These are phyloP conservation scores for Ustilago shanxiensis DNA, from an alignment of 1,284 basidiomycete genomes.

Conservation along the genomic window DNA sequence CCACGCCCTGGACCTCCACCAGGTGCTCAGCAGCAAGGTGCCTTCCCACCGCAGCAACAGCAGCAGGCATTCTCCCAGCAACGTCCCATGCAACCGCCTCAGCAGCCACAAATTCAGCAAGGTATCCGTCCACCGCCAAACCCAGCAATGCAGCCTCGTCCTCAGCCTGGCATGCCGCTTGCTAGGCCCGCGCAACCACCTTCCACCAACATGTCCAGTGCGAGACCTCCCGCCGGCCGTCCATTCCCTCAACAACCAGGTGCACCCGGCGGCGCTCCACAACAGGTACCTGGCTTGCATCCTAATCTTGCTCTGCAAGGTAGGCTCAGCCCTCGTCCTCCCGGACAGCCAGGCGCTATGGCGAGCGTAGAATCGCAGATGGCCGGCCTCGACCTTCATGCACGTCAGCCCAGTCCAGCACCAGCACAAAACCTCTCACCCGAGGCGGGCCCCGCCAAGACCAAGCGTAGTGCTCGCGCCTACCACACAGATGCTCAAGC, in stretches of 20 bases:
- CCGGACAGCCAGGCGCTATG: slow-evolving; percentile 24
- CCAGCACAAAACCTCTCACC: slow-evolving; percentile 13
- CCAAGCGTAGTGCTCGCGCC: slow-evolving; percentile 68
- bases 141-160: slow-evolving; percentile 29
- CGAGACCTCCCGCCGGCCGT: slow-evolving; percentile 30
- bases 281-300: slow-evolving; percentile 18
- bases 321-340: slow-evolving; percentile 41
- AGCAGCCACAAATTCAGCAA: slow-evolving; percentile 25
- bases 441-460: slow-evolving; percentile 53
- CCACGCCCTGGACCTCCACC: slow-evolving; percentile 25
- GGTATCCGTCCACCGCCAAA: slow-evolving; percentile 22
- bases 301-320: slow-evolving; percentile 33
- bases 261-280: slow-evolving; percentile 3
- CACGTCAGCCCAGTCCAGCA: slow-evolving; percentile 31
- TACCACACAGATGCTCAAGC: slow-evolving; percentile 66
- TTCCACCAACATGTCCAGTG: slow-evolving; percentile 24
- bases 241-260: slow-evolving; percentile 36
- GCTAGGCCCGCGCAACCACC: slow-evolving; percentile 22
- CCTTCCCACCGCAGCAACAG: slow-evolving; percentile 37
- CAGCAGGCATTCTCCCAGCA: slow-evolving; percentile 30
- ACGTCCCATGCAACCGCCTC: slow-evolving; percentile 23
- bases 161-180: slow-evolving; percentile 36
- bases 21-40: slow-evolving; percentile 17
- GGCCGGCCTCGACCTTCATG: slow-evolving; percentile 48
- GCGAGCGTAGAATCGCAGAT: slow-evolving; percentile 45